Evolutionary conservation across 1,284 basidiomycete species (phyloP).

Genomic region (Ceratobasidium sp.): DNA sequence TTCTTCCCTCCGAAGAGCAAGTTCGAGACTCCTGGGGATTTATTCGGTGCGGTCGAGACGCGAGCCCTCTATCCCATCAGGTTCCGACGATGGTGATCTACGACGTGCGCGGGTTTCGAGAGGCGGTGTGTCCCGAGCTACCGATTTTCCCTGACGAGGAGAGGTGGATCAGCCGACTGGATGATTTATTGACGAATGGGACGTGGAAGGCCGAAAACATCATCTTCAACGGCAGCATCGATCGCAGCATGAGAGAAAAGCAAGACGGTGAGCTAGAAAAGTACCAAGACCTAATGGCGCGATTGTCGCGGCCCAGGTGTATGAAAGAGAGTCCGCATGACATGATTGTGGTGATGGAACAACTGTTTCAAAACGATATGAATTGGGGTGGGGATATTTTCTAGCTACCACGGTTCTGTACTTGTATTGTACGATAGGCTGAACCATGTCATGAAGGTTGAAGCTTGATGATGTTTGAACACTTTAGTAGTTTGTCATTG

Average conservation of each 20-base stretch:
- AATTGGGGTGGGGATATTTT: slow-evolving; percentile 20
- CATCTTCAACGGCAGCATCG: not conserved
- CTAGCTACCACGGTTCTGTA: too few species aligned
- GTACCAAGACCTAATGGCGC: not conserved
- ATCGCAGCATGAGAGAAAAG: not conserved
- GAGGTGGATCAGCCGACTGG: slow-evolving; percentile 30
- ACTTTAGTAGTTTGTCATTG: too few species aligned
- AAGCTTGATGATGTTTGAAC: too few species aligned
- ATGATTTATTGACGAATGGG: slow-evolving; percentile 27
- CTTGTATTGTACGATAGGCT: too few species aligned
- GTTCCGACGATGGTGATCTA: slow-evolving; percentile 5
- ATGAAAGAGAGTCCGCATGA: slow-evolving; percentile 26
- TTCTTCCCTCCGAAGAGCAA: not conserved
- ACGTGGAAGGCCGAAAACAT: not conserved
- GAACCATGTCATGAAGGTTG: too few species aligned
- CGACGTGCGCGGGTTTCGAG: slow-evolving; percentile 21
- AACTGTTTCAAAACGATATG: slow-evolving; percentile 13
- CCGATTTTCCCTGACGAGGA: slow-evolving; percentile 26
- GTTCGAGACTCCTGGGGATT: slow-evolving; percentile 24
- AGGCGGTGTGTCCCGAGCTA: slow-evolving; percentile 24
- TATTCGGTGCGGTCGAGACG: slow-evolving; percentile 34
- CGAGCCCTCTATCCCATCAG: slow-evolving; percentile 11
- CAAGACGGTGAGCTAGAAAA: not conserved
- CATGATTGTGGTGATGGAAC: slow-evolving; percentile 2
- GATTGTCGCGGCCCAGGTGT: slow-evolving; percentile 1